Base-by-base conservation (phyloP, 352 stramenopile species). In the Globisporangium megalacanthum region DNA sequence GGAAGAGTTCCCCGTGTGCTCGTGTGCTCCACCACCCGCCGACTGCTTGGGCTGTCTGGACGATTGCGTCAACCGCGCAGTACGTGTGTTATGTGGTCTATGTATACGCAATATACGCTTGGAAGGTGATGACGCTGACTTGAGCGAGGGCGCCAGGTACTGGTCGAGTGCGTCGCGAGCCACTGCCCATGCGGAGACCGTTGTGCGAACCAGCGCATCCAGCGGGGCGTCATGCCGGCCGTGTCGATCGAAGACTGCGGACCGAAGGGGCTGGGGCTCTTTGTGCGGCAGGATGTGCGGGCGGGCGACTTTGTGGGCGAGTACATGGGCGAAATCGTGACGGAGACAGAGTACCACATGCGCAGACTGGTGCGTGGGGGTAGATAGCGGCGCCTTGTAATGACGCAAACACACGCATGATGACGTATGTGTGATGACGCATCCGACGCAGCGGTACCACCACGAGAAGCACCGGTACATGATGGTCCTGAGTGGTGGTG, bases 241-340 rank as follows among this genome's bases (percentile, higher is more conserved):
- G 59, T 62, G 4, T 49, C 86, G 55, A 66, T 92, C 46, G 64
- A 85, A 9, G 54, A 79, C n/a, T 86, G 73, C 42, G 83, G 72
- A 1, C 64, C 64, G 15, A 92, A 91, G 63, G 83, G 83, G 0
- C 67, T 93, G 9, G 83, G 83, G 22, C 62, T 92, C 53, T 65
- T 59, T 22, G 44, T 74, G 25, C 39, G 69, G 22, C 70, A 88
- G 61, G 56, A 80, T 31, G 74, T 93, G 41, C 72, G 73, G 33
- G 62, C 68, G 4, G 73, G 76, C 29, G 73, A 84, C 5, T 92
- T 91, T 33, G 77, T 94, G 15, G 80, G 70, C 29, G 84, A 94
- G 62, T 94, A 94, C 51, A 83, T 88, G 70, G 84, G 84, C 55
- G 83, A 93, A 55, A 90, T 93, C 48, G 79, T 92, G 49, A 91